Evolutionary conservation across 306 rosid species (phyloP).

Genomic region (Senna tora): DNA sequence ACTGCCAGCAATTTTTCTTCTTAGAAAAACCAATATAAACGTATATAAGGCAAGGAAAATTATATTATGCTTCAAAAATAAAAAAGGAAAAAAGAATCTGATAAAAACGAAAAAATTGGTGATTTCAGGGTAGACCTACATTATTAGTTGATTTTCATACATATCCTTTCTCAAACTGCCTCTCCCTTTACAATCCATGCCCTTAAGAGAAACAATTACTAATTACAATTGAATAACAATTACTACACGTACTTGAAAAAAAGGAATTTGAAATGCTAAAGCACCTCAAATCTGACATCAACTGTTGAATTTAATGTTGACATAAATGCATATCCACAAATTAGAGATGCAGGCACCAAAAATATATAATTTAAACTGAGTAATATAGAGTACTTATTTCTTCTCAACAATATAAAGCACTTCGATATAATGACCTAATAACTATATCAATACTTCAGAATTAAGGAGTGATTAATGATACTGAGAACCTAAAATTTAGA

Average conservation of each 20-base stretch:
- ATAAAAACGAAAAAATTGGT: background rate
- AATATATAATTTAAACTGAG: background rate
- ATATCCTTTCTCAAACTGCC: background rate
- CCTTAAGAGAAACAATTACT: background rate
- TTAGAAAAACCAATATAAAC: background rate
- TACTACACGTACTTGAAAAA: background rate
- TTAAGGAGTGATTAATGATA: conserved; percentile 1
- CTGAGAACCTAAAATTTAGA: background rate
- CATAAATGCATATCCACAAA: background rate
- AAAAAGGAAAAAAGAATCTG: background rate
- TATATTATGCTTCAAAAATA: background rate
- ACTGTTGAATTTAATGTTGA: background rate
- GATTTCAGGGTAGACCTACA: background rate
- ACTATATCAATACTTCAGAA: conserved; percentile 10
- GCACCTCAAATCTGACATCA: background rate
- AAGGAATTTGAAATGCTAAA: conserved; percentile 9
- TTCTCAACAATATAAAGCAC: background rate
- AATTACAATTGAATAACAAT: no score
- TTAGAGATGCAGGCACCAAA: background rate
- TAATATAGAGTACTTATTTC: background rate
- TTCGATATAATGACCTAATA: background rate
- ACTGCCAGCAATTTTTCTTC: background rate
- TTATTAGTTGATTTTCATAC: background rate
- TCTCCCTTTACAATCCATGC: background rate
- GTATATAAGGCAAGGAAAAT: background rate